These are phyloP conservation scores for Aulographum hederae DNA, from an alignment of 2,329 filamentous ascomycete genomes.

Conservation along the genomic window DNA sequence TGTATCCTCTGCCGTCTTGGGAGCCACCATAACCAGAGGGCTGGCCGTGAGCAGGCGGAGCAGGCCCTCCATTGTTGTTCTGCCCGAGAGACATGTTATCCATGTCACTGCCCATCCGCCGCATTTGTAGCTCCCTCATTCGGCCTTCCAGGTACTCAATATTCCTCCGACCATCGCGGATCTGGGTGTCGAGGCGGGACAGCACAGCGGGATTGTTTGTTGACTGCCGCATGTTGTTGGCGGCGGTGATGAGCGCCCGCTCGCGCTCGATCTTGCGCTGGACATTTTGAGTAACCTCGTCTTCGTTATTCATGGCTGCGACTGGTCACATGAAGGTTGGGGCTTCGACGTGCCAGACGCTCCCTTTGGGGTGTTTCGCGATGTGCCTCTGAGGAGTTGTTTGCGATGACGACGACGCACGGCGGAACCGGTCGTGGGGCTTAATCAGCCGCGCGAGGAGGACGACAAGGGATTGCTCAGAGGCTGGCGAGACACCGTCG, in stretches of 20 bases:
- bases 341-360: no score
- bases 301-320: conserved; percentile 40
- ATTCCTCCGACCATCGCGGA: conserved; percentile 83
- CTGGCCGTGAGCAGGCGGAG: conserved; percentile 30
- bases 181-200: conserved; percentile 79
- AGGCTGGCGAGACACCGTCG: no score
- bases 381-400: no score
- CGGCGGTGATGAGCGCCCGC: conserved; percentile 84
- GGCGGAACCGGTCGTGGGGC: no score
- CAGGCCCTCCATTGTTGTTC: conserved; percentile 19
- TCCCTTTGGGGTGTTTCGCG: no score
- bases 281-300: conserved; percentile 58
- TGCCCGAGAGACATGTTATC: conserved; percentile 45
- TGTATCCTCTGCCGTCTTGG: conserved; percentile 26
- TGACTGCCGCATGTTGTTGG: conserved; percentile 86
- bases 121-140: conserved; percentile 72
- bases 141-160: conserved; percentile 92
- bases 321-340: no score
- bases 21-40: conserved; percentile 9
- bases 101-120: conserved; percentile 50
- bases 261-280: conserved; percentile 96
- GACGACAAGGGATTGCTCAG: no score
- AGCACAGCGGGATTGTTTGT: conserved; percentile 86
- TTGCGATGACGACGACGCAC: no score
- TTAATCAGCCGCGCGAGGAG: no score